Evolutionary conservation across 1,139 yeast genomes (phyloP).

Genomic region (Hyphopichia fennica): DNA sequence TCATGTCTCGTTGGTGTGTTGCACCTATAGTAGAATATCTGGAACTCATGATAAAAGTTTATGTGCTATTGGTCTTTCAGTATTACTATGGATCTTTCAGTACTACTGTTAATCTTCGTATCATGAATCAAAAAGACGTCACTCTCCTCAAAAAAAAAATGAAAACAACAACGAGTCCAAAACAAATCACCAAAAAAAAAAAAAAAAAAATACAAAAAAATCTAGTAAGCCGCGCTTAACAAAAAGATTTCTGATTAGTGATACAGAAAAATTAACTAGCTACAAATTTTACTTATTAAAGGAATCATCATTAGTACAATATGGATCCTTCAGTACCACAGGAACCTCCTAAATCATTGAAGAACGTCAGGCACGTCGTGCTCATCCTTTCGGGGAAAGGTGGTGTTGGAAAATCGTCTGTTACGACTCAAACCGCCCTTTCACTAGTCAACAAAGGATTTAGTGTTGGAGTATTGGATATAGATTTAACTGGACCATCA

Average conservation of each 20-base stretch:
- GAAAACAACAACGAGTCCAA: conserved; percentile 1
- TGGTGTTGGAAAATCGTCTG: conserved; percentile 91
- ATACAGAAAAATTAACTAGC: no score
- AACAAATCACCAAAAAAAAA: neutral
- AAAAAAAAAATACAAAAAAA: no score
- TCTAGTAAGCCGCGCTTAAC: neutral
- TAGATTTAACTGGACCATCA: conserved; percentile 96
- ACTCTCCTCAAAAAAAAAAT: neutral
- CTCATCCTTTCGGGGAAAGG: conserved; percentile 50
- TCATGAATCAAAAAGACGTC: neutral
- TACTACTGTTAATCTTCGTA: neutral
- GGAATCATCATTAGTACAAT: no score
- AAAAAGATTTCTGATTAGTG: no score
- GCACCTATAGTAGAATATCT: conserved; percentile 37
- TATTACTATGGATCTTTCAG: no score
- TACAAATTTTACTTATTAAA: no score
- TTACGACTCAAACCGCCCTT: conserved; percentile 89
- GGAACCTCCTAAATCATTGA: conserved; percentile 53
- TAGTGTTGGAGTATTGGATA: conserved; percentile 89
- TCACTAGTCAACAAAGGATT: conserved; percentile 68
- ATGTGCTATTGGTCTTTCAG: no score
- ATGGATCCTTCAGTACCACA: conserved; percentile 7
- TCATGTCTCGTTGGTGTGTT: conserved; percentile 46
- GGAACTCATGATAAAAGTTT: conserved; percentile 28
- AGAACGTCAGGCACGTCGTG: conserved; percentile 65